These are phyloP conservation scores for Dalbergia oliveri DNA, from an alignment of 306 rosid genomes.

Conservation along the genomic window DNA sequence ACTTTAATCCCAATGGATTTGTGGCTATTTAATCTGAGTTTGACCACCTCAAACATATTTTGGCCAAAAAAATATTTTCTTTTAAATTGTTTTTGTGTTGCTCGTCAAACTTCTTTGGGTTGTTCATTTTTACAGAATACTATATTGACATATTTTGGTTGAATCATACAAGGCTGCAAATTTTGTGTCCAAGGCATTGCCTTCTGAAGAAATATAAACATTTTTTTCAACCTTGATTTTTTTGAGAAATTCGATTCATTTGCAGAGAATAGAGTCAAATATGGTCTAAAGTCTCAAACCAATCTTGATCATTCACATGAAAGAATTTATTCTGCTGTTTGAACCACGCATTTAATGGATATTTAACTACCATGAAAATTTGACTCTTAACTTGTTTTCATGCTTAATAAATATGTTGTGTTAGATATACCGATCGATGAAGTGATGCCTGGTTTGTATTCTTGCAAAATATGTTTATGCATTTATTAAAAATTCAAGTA, in stretches of 20 bases:
- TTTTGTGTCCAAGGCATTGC: background rate
- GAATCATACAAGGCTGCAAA: background rate
- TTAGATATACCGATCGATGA: background rate
- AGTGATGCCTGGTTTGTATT: background rate
- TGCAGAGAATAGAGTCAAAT: background rate
- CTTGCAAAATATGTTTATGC: background rate
- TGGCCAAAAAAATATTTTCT: background rate
- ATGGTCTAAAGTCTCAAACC: background rate
- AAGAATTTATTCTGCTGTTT: background rate
- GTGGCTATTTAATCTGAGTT: background rate
- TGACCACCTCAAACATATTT: background rate
- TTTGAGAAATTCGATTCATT: background rate
- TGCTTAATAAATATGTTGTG: background rate
- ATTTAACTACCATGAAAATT: background rate
- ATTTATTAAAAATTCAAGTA: slow-evolving; percentile 3
- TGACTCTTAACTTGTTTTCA: background rate
- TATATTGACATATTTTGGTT: background rate
- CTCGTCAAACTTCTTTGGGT: background rate
- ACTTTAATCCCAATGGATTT: no score
- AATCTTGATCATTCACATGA: background rate
- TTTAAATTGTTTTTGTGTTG: background rate
- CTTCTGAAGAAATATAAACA: background rate
- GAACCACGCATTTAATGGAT: background rate
- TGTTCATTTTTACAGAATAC: no score
- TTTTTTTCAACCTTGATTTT: background rate